Conservation (phyloP, 2,329 filamentous ascomycete species). For the Magnaporthiopsis rhizophila region DNA sequence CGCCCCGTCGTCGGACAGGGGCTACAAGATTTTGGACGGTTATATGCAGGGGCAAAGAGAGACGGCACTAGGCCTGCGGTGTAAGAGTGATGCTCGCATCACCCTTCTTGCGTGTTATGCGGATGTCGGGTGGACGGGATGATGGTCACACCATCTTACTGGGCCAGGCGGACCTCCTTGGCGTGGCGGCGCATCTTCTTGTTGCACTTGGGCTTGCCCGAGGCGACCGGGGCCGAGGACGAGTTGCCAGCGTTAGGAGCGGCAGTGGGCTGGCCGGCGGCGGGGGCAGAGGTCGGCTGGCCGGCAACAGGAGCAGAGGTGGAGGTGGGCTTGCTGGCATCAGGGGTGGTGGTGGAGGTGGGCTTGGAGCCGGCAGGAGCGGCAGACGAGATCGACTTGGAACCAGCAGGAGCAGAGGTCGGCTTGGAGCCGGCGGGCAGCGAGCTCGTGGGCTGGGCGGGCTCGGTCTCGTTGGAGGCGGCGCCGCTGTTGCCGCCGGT, state of each 20-base stretch:
- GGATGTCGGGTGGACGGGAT: no score
- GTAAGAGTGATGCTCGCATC: neutral
- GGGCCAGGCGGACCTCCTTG: neutral
- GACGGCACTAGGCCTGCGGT: neutral
- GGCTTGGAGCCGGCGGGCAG: no score
- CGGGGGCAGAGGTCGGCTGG: no score
- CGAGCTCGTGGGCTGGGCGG: neutral
- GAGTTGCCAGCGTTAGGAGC: no score
- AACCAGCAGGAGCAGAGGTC: no score
- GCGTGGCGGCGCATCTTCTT: neutral
- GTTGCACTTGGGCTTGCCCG: neutral
- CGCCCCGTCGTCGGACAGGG: neutral
- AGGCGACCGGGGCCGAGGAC: neutral
- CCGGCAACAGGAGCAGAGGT: no score
- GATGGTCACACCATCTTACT: neutral
- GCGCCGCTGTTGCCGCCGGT: conserved; percentile 2
- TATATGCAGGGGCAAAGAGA: neutral
- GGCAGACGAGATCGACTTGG: neutral
- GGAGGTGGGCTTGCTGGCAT: neutral
- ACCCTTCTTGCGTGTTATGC: neutral
- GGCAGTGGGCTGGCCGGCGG: no score
- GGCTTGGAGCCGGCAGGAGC: neutral
- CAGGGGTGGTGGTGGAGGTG: neutral
- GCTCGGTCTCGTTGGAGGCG: neutral
- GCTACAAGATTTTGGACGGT: neutral